Conservation (phyloP, 2,329 filamentous ascomycete genomes). For the Stagonosporopsis cucurbitacearum region DNA sequence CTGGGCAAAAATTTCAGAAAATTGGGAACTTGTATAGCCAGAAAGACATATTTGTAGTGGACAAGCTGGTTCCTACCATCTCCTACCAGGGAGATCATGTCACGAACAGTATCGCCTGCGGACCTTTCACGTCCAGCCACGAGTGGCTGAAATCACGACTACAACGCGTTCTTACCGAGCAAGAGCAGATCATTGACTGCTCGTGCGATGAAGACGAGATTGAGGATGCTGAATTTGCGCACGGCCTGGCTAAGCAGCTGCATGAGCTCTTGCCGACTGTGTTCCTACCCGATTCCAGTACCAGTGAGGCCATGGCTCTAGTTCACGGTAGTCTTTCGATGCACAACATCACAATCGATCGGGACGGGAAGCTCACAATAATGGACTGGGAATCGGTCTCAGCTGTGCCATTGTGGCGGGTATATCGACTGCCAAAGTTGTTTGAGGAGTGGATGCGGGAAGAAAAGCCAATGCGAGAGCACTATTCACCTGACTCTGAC, state of each 20-base stretch:
- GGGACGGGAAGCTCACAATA: constrained; percentile 13
- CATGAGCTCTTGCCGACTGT: constrained; percentile 6
- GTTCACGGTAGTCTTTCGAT: constrained; percentile 15
- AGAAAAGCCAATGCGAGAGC: not conserved
- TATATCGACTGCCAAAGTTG: constrained; percentile 15
- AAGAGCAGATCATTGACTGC: not conserved
- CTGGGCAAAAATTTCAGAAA: not conserved
- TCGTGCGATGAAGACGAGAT: constrained; percentile 18
- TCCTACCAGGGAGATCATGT: constrained; percentile 6
- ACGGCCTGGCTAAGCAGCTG: constrained; percentile 5
- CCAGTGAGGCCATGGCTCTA: constrained; percentile 5
- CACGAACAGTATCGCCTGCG: not conserved
- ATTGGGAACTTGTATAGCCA: constrained; percentile 1
- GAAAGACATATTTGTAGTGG: not conserved
- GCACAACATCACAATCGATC: constrained; percentile 23
- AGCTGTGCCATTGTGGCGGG: constrained; percentile 19
- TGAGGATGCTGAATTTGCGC: constrained; percentile 15
- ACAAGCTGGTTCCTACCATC: not conserved
- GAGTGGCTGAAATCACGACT: constrained; percentile 11
- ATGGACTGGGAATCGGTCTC: constrained; percentile 27
- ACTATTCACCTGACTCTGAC: not conserved
- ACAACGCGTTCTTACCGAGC: not conserved
- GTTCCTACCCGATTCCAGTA: not conserved
- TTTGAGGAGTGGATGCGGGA: constrained; percentile 13
- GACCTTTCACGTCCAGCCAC: constrained; percentile 3